Evolutionary conservation across 257 asterid genomes (phyloP), one percentile per base, ranked within the genome.

Genomic region (Penstemon barbatus): DNA sequence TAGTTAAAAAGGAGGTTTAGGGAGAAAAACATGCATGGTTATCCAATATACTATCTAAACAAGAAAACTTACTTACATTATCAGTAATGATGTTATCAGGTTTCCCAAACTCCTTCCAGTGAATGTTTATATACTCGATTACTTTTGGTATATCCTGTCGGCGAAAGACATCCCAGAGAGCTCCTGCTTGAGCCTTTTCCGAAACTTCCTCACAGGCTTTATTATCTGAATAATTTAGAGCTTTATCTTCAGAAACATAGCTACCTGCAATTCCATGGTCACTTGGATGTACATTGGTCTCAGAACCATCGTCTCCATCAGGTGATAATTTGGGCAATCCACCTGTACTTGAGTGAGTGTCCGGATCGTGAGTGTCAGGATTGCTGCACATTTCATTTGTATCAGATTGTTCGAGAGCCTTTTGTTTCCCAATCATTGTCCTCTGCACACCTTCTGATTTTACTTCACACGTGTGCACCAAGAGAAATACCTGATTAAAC

Each of bases 101-200:
- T 77, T 63, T 78, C 76, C 71, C 70, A 61, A 84, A 66, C 52
- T 89, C 90, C 53, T 67, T 74, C 79, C 86, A 65, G 73, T 89
- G 95, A 68, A 61, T 69, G 75, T 76, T 78, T 68, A 93, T 71
- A 64, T 85, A 93, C 76, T 87, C 83, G 65, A 74, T 77, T 65
- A 94, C 79, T 82, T 80, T 86, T 13, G 96, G 92, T 59, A 87
- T 81, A 82, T 94, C 99, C 77, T 83, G 85, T 49, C 92, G 87
- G 71, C 89, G 88, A 62, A 89, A 94, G 81, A 91, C 82, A 70
- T 94, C 97, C 96, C 97, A 94, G 65, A 74, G 73, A 56, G 96
- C 97, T 81, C 97, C 99, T 9, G 90, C 84, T 74, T 58, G 73
- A 71, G 78, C 65, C 65, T 62, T 73, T 65, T 70, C 85, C n/a